phyloP scores from a whole-genome alignment of 164 flowering plant species.

The Liquidambar formosana region DNA sequence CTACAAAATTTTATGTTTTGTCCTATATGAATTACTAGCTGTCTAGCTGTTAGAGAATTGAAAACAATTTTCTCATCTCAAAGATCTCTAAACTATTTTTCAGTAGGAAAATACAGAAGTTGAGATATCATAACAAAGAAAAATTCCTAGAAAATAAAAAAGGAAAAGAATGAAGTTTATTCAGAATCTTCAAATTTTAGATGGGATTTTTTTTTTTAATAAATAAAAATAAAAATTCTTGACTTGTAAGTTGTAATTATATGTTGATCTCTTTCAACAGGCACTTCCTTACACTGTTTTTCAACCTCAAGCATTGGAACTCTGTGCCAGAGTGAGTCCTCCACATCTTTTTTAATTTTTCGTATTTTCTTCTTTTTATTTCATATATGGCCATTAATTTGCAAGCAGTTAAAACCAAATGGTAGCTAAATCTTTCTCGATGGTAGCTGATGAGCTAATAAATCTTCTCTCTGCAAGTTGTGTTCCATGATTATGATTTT shows the following conservation, averaged over 20 bases:
- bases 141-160: too few relatives aligned
- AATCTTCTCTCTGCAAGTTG: background rate
- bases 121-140: too few relatives aligned
- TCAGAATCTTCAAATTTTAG: too few relatives aligned
- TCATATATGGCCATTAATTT: background rate
- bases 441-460: background rate
- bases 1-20: background rate
- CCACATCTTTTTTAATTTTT: background rate
- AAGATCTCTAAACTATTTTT: too few relatives aligned
- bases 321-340: slow-evolving; percentile 88
- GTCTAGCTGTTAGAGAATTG: background rate
- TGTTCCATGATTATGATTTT: background rate
- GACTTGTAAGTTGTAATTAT: background rate
- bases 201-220: too few relatives aligned
- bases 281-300: slow-evolving; percentile 60
- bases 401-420: background rate
- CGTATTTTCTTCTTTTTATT: background rate
- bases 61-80: too few relatives aligned
- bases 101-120: too few relatives aligned
- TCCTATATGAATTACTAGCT: background rate
- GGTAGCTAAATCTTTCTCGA: background rate
- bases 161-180: too few relatives aligned
- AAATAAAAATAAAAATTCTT: too few relatives aligned
- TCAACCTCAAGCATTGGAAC: slow-evolving; percentile 88
- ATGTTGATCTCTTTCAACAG: slow-evolving; percentile 32